Percentiles rank a stretch among this genome's conserved stretches.
Conservation (phyloP, 2,329 filamentous ascomycete species). For the Ambrosiella beaveri region DNA sequence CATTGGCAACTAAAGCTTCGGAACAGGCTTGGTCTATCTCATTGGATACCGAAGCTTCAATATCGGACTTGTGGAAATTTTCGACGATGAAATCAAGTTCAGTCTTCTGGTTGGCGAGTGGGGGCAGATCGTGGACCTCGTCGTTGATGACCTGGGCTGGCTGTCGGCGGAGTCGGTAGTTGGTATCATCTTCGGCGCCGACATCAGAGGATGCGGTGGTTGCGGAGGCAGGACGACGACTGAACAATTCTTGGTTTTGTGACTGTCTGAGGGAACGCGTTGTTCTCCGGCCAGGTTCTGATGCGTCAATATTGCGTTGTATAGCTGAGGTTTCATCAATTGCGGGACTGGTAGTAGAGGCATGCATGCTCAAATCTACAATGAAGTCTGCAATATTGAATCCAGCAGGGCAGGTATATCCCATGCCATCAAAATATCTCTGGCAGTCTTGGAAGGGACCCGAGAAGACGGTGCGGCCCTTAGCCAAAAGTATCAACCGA, state of each 20-base stretch:
- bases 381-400: slow-evolving; percentile 99
- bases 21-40: slow-evolving; percentile 38
- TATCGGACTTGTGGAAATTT: slow-evolving; percentile 60
- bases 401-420: slow-evolving; percentile 82
- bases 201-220: slow-evolving; percentile 46
- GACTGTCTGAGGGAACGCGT: slow-evolving; percentile 67
- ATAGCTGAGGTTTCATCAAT: slow-evolving; percentile 58
- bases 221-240: slow-evolving; percentile 45
- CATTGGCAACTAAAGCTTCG: slow-evolving; percentile 38
- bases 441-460: slow-evolving; percentile 81
- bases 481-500: slow-evolving; percentile 74
- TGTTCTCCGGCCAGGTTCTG: slow-evolving; percentile 21
- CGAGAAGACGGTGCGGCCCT: slow-evolving; percentile 82
- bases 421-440: slow-evolving; percentile 77
- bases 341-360: slow-evolving; percentile 37
- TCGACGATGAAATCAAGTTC: slow-evolving; percentile 69
- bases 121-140: slow-evolving; percentile 47
- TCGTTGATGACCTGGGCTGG: slow-evolving; percentile 26
- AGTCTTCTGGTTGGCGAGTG: slow-evolving; percentile 43
- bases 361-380: slow-evolving; percentile 95
- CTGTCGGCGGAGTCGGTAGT: slow-evolving; percentile 29
- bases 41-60: slow-evolving; percentile 54
- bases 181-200: slow-evolving; percentile 32
- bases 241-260: slow-evolving; percentile 83
- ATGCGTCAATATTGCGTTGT: slow-evolving; percentile 34